Evolutionary conservation across 192 early-diverging fungal genomes (phyloP), one percentile per base, ranked within the genome.

Genomic region (Coemansia sp.): DNA sequence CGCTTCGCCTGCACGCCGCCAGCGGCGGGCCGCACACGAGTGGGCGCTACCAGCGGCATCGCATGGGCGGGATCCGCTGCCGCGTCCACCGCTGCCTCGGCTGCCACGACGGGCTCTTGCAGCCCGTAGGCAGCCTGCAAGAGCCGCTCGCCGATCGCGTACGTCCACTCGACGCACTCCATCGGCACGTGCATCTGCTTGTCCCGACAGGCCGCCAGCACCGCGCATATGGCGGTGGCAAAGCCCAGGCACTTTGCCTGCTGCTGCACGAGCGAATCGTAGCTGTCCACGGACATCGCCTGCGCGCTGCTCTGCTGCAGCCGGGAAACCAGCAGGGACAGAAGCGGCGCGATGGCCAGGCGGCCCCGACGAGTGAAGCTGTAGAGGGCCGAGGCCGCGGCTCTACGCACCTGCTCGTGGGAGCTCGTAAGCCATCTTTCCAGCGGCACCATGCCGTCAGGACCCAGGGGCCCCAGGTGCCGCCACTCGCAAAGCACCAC

Each of bases 161-260:
- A 91, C 10, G 92, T 83, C 58, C 87, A 83, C 16, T 90, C 89
- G 26, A 83, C 79, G 40, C 87, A 64, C 31, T 93, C 94, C 59
- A 90, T 88, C 0, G 92, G 88, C 5, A 71, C 44, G 2, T 31
- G 18, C 49, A 69, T 41, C 21, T 38, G 20, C 0, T 34, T 44
- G 5, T 39, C 28, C n/a, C 15, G 21, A 6, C 9, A 30, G n/a
- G 36, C 84, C 28, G 26, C 43, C 5, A 94, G 80, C 3, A 90
- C 72, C 0, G 81, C 69, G 3, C 87, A 83, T 3, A 93, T 67
- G 11, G 81, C 86, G 52, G 84, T 73, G 2, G 85, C 86, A 59
- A 86, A 84, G 1, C 84, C 88, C 6, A 85, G 11, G 8, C 56
- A 40, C 32, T 6, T 53, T 8, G 85, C 81, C 1, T 81, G 70